Conservation (phyloP, 2,329 filamentous ascomycete species). For the Stromatinia cepivora region DNA sequence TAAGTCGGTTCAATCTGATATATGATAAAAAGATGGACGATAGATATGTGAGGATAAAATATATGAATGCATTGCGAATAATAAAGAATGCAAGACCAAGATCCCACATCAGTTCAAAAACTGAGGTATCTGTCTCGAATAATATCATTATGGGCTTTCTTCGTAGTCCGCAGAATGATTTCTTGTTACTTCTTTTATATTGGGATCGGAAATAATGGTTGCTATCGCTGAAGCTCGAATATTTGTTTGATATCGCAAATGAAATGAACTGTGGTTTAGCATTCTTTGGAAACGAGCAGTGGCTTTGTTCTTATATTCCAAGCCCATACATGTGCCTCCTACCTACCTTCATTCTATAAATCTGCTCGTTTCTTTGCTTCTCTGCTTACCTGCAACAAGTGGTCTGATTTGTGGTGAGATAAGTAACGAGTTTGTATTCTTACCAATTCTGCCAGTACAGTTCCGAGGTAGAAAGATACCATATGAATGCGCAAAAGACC, state of each 20-base stretch:
- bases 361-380: neutral
- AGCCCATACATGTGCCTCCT: neutral
- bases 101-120: constrained; percentile 45
- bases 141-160: constrained; percentile 26
- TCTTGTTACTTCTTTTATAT: neutral
- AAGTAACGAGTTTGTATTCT: neutral
- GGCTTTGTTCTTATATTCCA: neutral
- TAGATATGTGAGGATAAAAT: constrained; percentile 39
- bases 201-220: neutral
- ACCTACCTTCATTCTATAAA: neutral
- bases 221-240: neutral
- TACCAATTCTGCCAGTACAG: neutral
- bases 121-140: constrained; percentile 42
- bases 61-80: constrained; percentile 40
- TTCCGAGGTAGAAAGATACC: neutral
- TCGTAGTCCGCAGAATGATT: neutral
- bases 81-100: constrained; percentile 43
- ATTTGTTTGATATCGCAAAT: neutral
- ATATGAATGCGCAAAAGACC: neutral
- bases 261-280: neutral
- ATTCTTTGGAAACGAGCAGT: neutral
- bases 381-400: neutral
- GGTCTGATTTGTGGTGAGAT: constrained; percentile 18
- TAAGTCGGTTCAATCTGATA: constrained; percentile 25
- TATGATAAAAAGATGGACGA: constrained; percentile 30